Evolutionary conservation across 495 filamentous ascomycete genomes (phyloP).

Genomic region (Beverwykella pulmonaria): DNA sequence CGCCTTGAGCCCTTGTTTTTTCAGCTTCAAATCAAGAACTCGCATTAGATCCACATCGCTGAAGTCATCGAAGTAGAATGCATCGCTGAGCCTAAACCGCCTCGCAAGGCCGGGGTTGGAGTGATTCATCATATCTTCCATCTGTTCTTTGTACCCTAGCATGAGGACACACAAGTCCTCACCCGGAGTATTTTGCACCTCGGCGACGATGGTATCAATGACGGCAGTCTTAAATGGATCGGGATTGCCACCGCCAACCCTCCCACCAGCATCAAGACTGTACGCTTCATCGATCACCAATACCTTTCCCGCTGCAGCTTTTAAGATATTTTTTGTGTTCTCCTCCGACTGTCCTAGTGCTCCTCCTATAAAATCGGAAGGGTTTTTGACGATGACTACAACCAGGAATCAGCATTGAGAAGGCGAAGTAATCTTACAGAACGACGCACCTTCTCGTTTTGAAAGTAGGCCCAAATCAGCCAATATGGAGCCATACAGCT

Average conservation of each 20-base stretch:
- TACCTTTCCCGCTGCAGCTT: constrained; percentile 67
- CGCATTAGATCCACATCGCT: constrained; percentile 56
- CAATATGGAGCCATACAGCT: constrained; percentile 56
- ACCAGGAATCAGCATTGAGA: too few relatives aligned
- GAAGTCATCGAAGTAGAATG: constrained; percentile 75
- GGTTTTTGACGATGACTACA: constrained; percentile 67
- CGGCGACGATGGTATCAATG: constrained; percentile 71
- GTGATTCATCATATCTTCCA: constrained; percentile 77
- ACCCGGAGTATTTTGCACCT: constrained; percentile 74
- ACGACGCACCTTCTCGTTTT: constrained; percentile 40
- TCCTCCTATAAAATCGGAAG: constrained; percentile 70
- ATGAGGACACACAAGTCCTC: constrained; percentile 81
- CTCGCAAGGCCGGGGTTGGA: constrained; percentile 74
- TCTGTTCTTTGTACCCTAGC: constrained; percentile 74
- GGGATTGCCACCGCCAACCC: constrained; percentile 61
- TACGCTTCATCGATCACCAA: constrained; percentile 80
- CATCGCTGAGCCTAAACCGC: constrained; percentile 68
- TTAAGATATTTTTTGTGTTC: constrained; percentile 72
- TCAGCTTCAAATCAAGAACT: constrained; percentile 63
- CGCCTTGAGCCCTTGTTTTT: constrained; percentile 51
- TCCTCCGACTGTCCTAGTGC: constrained; percentile 67
- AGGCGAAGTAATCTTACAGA: too few relatives aligned
- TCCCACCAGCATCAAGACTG: constrained; percentile 42
- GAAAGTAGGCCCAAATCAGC: constrained; percentile 44
- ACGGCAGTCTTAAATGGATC: constrained; percentile 54